Evolutionary conservation across 306 rosid species (phyloP).

Genomic region (Dalbergia cultrata): DNA sequence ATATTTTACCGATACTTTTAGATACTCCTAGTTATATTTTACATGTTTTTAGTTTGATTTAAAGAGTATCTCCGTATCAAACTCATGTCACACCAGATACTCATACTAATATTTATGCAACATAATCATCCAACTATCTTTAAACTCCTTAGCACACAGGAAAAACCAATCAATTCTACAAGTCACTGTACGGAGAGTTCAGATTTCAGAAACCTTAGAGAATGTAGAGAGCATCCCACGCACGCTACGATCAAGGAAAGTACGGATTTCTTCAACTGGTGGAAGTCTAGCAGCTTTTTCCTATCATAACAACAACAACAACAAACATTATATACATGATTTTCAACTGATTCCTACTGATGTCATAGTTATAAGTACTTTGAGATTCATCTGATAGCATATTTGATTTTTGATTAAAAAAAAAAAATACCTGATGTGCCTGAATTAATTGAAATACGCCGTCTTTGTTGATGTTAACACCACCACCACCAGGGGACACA

Average conservation of each 20-base stretch:
- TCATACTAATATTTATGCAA: too few relatives aligned
- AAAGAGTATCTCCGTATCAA: too few relatives aligned
- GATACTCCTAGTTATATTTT: too few relatives aligned
- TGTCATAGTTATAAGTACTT: neutral
- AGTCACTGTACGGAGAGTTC: constrained; percentile 31
- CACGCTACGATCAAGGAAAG: constrained; percentile 68
- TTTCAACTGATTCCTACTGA: neutral
- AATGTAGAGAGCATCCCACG: constrained; percentile 89
- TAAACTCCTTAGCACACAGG: neutral
- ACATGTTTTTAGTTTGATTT: too few relatives aligned
- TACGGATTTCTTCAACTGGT: constrained; percentile 80
- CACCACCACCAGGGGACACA: constrained; percentile 64
- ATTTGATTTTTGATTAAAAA: neutral
- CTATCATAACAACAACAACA: constrained; percentile 53
- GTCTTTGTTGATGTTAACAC: constrained; percentile 53
- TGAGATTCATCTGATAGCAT: constrained; percentile 7
- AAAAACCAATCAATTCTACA: constrained; percentile 1
- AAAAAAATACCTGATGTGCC: constrained; percentile 77
- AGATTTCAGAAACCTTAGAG: constrained; percentile 70
- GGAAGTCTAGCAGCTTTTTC: constrained; percentile 87
- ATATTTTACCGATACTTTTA: too few relatives aligned
- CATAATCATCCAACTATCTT: neutral
- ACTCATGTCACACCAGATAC: too few relatives aligned
- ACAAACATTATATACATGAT: constrained; percentile 15
- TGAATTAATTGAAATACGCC: constrained; percentile 71